Base-by-base conservation (phyloP, 768 basidiomycete genomes). In the Trametes maxima region DNA sequence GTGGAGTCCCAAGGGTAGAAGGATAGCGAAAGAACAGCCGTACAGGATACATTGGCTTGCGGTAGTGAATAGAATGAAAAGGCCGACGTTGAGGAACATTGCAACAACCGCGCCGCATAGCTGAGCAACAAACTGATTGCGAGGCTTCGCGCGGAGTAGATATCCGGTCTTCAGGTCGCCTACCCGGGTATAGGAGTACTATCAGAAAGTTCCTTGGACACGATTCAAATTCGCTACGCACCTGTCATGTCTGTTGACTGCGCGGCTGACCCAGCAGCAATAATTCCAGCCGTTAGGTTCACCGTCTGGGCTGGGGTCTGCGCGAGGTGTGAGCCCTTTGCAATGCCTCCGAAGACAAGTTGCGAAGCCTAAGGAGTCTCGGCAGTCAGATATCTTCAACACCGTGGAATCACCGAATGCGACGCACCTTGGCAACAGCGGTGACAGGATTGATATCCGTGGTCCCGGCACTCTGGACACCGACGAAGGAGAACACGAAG, bases 401-500 rank as follows among this genome's bases (percentile, higher is more conserved):
- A 19, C 21, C 11, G 11, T 1, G 11, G 19, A 14, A 33, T 49
- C 24, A 19, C 22, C 12, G 25, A 2, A 19, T 7, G 5, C 6
- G 13, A 21, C 51, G n/a, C 36, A 42, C 51, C 74, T 84, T 85
- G 33, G 82, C 84, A 44, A 86, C 82, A 33, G 83, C 81, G 10
- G 82, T 79, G 45, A 87, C 79, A 7, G 85, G 85, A 68, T 86
- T 86, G 68, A 88, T 78, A 58, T 86, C 84, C 4, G 85, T 88
- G 60, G 79, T 74, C 19, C 51, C 51, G 21, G 51, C 51, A 47
- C 81, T 84, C 69, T 87, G 85, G 12, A 85, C 85, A 42, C 82
- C 86, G 64, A 88, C 82, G 74, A 88, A 87, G 33, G 85, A 85
- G 75, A 88, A 88, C 42, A 86, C 44, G 76, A 86, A 87, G 33